These are phyloP conservation scores for Oryza australiensis DNA, from an alignment of 176 grass and related monocot genomes.

Conservation along the genomic window DNA sequence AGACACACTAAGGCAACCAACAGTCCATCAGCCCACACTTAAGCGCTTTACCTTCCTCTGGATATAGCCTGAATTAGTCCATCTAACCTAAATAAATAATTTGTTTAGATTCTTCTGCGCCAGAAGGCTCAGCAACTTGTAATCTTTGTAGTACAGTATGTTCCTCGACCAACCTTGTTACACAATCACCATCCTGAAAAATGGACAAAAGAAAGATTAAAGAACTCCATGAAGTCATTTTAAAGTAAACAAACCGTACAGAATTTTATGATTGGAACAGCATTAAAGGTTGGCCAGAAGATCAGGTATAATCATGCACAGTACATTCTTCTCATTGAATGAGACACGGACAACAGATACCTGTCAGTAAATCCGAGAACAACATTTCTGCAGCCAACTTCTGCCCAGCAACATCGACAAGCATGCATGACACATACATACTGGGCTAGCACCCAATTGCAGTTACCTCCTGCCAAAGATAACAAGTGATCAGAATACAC, in stretches of 20 bases:
- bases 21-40: neutral
- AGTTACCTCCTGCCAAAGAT: slow-evolving; percentile 6
- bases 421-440: neutral
- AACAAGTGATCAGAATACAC: neutral
- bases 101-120: slow-evolving; percentile 13
- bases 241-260: neutral
- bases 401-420: neutral
- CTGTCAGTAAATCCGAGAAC: neutral
- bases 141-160: slow-evolving; percentile 22
- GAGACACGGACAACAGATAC: no score
- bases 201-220: slow-evolving; percentile 2
- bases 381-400: neutral
- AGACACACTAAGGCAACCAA: slow-evolving; percentile 7
- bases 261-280: slow-evolving; percentile 11
- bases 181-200: slow-evolving; percentile 34
- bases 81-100: neutral
- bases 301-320: neutral
- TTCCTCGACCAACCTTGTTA: slow-evolving; percentile 7
- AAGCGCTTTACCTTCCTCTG: slow-evolving; percentile 14
- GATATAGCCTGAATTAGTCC: slow-evolving; percentile 21
- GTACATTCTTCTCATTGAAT: neutral
- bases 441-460: neutral
- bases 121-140: slow-evolving; percentile 4
- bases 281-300: neutral
- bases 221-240: slow-evolving; percentile 5